Conservation (phyloP, 2,329 filamentous ascomycete species). For the Colletotrichum graminicola region DNA sequence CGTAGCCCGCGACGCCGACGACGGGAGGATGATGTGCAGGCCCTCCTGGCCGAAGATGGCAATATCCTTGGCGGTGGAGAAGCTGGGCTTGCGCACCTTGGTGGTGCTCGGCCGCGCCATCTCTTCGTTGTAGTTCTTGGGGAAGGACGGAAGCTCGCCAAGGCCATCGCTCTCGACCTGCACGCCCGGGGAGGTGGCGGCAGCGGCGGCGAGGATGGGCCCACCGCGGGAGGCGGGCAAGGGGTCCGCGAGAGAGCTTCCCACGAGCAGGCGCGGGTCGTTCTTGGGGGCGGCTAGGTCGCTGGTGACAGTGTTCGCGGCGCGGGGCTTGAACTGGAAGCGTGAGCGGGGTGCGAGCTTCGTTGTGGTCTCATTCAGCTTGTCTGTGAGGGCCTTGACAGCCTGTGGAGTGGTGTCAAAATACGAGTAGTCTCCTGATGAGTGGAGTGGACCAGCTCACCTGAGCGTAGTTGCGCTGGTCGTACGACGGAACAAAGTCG, state of each 20-base stretch:
- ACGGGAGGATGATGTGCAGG: constrained; percentile 83
- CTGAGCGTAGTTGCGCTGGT: constrained; percentile 87
- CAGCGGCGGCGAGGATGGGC: constrained; percentile 33
- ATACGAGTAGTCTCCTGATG: background rate
- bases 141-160: constrained; percentile 53
- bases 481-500: constrained; percentile 86
- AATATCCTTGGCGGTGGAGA: constrained; percentile 72
- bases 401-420: constrained; percentile 60
- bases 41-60: constrained; percentile 75
- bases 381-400: constrained; percentile 84
- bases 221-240: constrained; percentile 42
- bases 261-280: constrained; percentile 56
- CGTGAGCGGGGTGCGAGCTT: constrained; percentile 80
- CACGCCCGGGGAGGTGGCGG: constrained; percentile 24
- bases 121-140: constrained; percentile 70
- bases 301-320: constrained; percentile 40
- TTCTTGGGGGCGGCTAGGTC: constrained; percentile 56
- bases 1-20: constrained; percentile 76
- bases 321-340: constrained; percentile 78
- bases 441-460: constrained; percentile 56
- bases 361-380: constrained; percentile 77
- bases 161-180: constrained; percentile 52
- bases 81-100: constrained; percentile 69
- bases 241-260: constrained; percentile 28
- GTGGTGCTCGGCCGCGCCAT: constrained; percentile 57